These are phyloP conservation scores for Hanseniaspora guilliermondii DNA, from an alignment of 805 yeast species.

Conservation along the genomic window DNA sequence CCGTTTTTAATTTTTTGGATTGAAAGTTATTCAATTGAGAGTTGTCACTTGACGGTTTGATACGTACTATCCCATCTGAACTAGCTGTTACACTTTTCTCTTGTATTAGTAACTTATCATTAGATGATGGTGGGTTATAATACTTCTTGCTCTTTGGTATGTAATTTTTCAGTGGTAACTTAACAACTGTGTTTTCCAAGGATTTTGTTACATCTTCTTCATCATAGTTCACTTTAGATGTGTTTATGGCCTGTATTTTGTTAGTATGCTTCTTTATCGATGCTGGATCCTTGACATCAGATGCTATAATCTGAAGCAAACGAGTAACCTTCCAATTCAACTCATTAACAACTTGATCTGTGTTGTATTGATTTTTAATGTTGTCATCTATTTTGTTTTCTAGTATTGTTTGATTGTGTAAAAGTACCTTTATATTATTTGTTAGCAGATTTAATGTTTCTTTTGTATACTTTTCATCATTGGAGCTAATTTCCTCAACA, in stretches of 20 bases:
- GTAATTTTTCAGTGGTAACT: slow-evolving; percentile 4
- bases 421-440: slow-evolving; percentile 22
- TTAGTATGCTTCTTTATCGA: background rate
- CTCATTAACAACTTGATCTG: slow-evolving; percentile 26
- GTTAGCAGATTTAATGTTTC: slow-evolving; percentile 19
- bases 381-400: slow-evolving; percentile 28
- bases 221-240: background rate
- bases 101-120: background rate
- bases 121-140: slow-evolving; percentile 23
- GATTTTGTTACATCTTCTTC: slow-evolving; percentile 1
- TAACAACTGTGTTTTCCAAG: slow-evolving; percentile 12
- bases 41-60: slow-evolving; percentile 4
- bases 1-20: background rate
- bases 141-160: slow-evolving; percentile 25
- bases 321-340: slow-evolving; percentile 18
- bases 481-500: slow-evolving; percentile 7
- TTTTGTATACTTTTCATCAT: slow-evolving; percentile 14
- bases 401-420: slow-evolving; percentile 27
- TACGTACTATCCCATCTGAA: slow-evolving; percentile 4
- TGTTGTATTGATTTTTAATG: slow-evolving; percentile 27
- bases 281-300: background rate
- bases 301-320: slow-evolving; percentile 4
- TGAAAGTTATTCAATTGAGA: background rate
- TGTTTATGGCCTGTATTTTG: slow-evolving; percentile 3
- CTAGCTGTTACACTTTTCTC: background rate